phyloP scores from a whole-genome alignment of 805 yeast genomes.

The Candida railenensis region DNA sequence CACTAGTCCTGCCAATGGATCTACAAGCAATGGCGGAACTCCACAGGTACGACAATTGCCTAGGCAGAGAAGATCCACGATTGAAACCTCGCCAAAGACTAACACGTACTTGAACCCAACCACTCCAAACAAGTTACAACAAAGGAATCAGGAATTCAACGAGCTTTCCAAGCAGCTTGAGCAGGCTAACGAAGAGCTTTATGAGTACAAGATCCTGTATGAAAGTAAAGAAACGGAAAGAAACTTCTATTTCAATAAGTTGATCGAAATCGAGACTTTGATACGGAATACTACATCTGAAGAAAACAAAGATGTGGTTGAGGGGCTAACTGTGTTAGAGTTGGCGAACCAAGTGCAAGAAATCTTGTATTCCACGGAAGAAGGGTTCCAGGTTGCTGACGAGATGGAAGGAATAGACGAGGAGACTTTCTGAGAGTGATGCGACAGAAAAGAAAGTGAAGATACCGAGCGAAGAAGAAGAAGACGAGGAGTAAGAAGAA shows the following conservation, averaged over 20 bases:
- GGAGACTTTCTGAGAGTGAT: constrained; percentile 18
- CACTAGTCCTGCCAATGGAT: neutral
- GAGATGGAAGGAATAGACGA: constrained; percentile 15
- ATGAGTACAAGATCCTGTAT: constrained; percentile 56
- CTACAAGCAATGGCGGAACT: neutral
- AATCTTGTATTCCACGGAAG: constrained; percentile 77
- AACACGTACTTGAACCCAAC: neutral
- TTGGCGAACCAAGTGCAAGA: constrained; percentile 60
- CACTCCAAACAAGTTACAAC: constrained; percentile 3
- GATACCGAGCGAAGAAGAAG: neutral
- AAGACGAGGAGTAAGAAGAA: neutral
- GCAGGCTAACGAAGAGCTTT: constrained; percentile 48
- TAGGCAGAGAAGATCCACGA: neutral
- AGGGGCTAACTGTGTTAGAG: constrained; percentile 24
- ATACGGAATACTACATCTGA: constrained; percentile 51
- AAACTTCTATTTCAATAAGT: constrained; percentile 84
- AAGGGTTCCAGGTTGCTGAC: constrained; percentile 74
- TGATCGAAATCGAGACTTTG: constrained; percentile 83
- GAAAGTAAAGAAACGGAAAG: constrained; percentile 78
- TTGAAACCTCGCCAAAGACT: constrained; percentile 1
- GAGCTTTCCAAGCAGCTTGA: constrained; percentile 43
- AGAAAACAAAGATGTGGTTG: constrained; percentile 13
- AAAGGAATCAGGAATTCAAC: constrained; percentile 44
- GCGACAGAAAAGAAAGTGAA: neutral
- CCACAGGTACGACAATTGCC: constrained; percentile 3